Base-by-base conservation (phyloP, 208 protist genomes). In the Balamuthia mandrillaris region DNA sequence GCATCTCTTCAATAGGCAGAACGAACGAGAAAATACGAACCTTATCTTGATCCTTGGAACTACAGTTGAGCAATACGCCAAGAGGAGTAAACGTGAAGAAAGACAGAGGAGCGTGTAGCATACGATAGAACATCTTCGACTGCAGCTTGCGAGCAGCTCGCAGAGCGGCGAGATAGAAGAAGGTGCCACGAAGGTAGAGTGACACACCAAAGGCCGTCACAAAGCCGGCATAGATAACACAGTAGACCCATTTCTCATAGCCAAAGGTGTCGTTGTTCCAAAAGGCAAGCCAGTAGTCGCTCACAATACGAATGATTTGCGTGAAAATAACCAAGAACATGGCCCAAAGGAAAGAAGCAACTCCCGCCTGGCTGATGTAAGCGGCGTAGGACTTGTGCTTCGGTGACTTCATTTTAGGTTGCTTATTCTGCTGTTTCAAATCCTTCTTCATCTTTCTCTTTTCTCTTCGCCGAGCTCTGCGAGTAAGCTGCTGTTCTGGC, bases 71-170 rank as follows among this genome's bases (percentile, higher is more conserved):
- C 49, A 95, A 88, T 60, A 88, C 77, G 54, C 93, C 92, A 7
- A 92, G 49, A n/a, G 93, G 93, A 5, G 92, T 95, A 0, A 87
- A 88, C 45, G 92, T 91, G 82, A 95, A 94, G 52, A 95, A 95
- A 12, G 81, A 52, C 86, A 92, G 88, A 44, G 85, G 85, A 4
- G 91, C 75, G 42, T 78, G 45, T 18, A 94, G 82, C 3, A 93
- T 88, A 35, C 77, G 16, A 10, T 79, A 72, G 14, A 93, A 63
- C 86, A 92, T 91, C 14, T 84, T 54, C 37, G 79, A 63, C 42
- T 92, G 90, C 47, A 93, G 24, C 31, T 21, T 5, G 21, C 31
- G 12, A 10, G 84, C 14, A 27, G 86, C 77, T 35, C 29, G 49
- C 18, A 14, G 14, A 16, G 60, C 14, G n/a, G 29, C 29, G 14